Base-by-base conservation (phyloP, 768 basidiomycete species). In the Termitomyces sp. region DNA sequence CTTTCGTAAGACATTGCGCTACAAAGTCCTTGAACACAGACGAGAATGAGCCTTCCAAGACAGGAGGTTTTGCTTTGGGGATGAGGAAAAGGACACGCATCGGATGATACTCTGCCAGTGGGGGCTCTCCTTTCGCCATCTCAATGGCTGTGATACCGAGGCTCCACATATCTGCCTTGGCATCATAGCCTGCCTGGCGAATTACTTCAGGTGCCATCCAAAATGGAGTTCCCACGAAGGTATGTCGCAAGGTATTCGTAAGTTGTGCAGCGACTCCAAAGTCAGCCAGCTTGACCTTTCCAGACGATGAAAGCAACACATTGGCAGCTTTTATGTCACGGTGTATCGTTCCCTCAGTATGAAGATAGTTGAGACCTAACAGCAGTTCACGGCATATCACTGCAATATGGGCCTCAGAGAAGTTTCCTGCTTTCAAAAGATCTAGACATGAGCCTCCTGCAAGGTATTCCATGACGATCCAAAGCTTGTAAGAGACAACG, bases 141-240 rank as follows among this genome's bases (percentile, higher is more conserved):
- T 98, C 96, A 51, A 98, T 97, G 54, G 94, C 94, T 1, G 96
- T 98, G 70, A 99, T 99, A 22, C 96, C 96, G 52, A 98, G 75
- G 68, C 92, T 94, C 96, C 96, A 98, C 79, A 98, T 88, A 70
- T 98, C 96, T 2, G 96, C 96, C 72, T 94, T 94, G 2, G 86
- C 82, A 67, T 98, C 94, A 72, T 98, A 98, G 1, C 95, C 96
- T 6, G 94, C 90, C 71, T 98, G 94, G 35, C 93, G 87, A 65
- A 98, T 98, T 55, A 98, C 96, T 71, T 98, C 96, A 2, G 96
- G 96, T 3, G 96, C 96, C 94, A 96, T 96, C 94, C 94, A 96
- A 68, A 94, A 95, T 2, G 94, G 94, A 3, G 94, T 95, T 30
- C 94, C 96, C 58, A 99, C 96, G 69, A 99, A 98, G 0, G 97